phyloP scores from a whole-genome alignment of 179 eudicot genomes.

The Nepenthes alata region DNA sequence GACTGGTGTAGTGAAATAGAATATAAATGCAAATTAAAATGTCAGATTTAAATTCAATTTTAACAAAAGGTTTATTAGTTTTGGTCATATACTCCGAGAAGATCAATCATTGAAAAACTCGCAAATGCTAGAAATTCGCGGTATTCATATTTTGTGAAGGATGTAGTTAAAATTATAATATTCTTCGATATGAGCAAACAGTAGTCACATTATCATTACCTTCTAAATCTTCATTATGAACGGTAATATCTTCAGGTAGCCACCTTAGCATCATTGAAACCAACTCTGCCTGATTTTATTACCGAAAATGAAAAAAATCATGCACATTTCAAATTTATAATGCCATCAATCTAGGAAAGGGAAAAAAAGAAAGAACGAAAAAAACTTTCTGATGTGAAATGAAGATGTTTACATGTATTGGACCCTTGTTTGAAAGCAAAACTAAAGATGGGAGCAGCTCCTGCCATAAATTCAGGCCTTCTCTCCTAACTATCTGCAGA shows the following conservation, averaged over 20 bases:
- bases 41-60: too few relatives aligned
- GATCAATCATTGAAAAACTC: too few relatives aligned
- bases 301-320: neutral
- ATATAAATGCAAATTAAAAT: too few relatives aligned
- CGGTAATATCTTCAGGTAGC: conserved; percentile 98
- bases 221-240: conserved; percentile 98
- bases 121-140: too few relatives aligned
- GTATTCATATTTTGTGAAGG: too few relatives aligned
- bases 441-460: conserved; percentile 73
- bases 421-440: conserved; percentile 68
- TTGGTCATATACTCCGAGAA: too few relatives aligned
- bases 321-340: neutral
- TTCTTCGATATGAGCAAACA: too few relatives aligned
- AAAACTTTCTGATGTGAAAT: conserved; percentile 6
- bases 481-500: conserved; percentile 82
- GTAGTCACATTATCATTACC: conserved; percentile 25
- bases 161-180: too few relatives aligned
- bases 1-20: too few relatives aligned
- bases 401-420: conserved; percentile 53
- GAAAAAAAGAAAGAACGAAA: conserved; percentile 5
- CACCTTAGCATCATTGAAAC: conserved; percentile 93
- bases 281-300: conserved; percentile 66
- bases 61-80: too few relatives aligned
- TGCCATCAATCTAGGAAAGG: neutral
- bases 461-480: conserved; percentile 73